phyloP scores from a whole-genome alignment of 306 rosid species.

The Crataegus laevigata region DNA sequence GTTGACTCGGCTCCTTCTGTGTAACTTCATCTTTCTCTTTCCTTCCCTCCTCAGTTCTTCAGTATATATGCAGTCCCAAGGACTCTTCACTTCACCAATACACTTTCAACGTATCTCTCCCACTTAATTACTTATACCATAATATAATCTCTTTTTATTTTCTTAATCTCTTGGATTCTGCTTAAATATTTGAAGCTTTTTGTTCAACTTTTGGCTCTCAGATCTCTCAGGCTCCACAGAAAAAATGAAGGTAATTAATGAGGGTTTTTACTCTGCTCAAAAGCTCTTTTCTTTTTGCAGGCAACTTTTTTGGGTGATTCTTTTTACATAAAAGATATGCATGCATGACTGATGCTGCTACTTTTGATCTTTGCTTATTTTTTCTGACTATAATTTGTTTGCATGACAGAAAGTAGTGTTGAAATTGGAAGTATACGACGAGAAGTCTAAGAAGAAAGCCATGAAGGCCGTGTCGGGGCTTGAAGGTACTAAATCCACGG shows the following conservation, averaged over 20 bases:
- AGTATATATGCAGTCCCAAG: not conserved
- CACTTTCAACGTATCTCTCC: not conserved
- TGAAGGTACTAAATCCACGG: slow-evolving; percentile 31
- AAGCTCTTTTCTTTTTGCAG: not conserved
- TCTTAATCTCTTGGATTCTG: not conserved
- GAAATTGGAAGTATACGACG: slow-evolving; percentile 40
- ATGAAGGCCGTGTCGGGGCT: slow-evolving; percentile 64
- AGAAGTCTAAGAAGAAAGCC: slow-evolving; percentile 43
- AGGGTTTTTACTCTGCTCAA: not conserved
- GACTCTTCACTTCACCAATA: not conserved
- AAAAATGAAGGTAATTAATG: slow-evolving; percentile 33
- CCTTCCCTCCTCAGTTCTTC: too few relatives aligned
- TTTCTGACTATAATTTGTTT: not conserved
- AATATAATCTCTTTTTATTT: not conserved
- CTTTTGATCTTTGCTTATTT: not conserved
- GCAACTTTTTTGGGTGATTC: not conserved
- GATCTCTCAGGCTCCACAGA: not conserved
- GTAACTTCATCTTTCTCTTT: not conserved
- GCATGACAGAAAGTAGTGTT: slow-evolving; percentile 56
- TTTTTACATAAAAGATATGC: not conserved
- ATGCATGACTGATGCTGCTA: not conserved
- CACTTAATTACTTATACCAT: not conserved
- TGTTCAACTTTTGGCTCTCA: not conserved
- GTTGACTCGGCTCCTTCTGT: not conserved
- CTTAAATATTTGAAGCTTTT: not conserved